Evolutionary conservation across 2,329 filamentous ascomycete species (phyloP).

Genomic region (Talaromyces sp.): DNA sequence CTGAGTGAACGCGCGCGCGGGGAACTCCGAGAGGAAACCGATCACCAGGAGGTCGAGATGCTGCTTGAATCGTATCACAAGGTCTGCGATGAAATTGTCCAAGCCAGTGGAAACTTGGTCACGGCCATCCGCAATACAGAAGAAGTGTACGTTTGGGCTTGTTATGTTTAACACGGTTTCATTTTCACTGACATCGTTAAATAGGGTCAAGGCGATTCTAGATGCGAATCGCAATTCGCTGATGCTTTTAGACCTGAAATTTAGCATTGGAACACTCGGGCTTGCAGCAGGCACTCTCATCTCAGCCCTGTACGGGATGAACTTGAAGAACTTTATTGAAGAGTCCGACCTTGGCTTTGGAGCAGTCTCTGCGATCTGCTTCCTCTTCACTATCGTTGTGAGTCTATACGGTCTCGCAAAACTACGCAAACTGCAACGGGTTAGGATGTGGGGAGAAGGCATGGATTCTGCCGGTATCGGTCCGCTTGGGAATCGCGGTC

Average conservation of each 20-base stretch:
- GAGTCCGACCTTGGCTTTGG: slow-evolving; percentile 84
- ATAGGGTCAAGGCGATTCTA: slow-evolving; percentile 87
- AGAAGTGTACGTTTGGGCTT: slow-evolving; percentile 68
- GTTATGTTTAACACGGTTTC: neutral
- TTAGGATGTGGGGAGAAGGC: slow-evolving; percentile 75
- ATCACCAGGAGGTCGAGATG: slow-evolving; percentile 96
- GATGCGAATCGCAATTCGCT: slow-evolving; percentile 97
- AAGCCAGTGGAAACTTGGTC: slow-evolving; percentile 87
- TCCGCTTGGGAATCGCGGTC: slow-evolving; percentile 23
- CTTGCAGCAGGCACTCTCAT: slow-evolving; percentile 91
- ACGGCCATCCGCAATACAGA: slow-evolving; percentile 96
- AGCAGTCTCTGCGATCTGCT: slow-evolving; percentile 66
- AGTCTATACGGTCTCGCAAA: slow-evolving; percentile 80
- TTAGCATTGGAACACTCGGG: slow-evolving; percentile 91
- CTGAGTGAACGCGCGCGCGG: slow-evolving; percentile 81
- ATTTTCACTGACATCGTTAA: slow-evolving; percentile 14
- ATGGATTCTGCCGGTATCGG: slow-evolving; percentile 27
- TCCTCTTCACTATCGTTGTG: slow-evolving; percentile 68
- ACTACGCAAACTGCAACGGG: slow-evolving; percentile 77
- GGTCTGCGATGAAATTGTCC: slow-evolving; percentile 94
- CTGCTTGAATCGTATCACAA: slow-evolving; percentile 96
- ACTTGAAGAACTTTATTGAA: slow-evolving; percentile 97
- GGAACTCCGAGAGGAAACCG: slow-evolving; percentile 67
- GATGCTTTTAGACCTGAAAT: slow-evolving; percentile 95
- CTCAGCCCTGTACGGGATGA: slow-evolving; percentile 99